phyloP scores from a whole-genome alignment of 2,329 filamentous ascomycete genomes.

The Diaporthe ampelina region DNA sequence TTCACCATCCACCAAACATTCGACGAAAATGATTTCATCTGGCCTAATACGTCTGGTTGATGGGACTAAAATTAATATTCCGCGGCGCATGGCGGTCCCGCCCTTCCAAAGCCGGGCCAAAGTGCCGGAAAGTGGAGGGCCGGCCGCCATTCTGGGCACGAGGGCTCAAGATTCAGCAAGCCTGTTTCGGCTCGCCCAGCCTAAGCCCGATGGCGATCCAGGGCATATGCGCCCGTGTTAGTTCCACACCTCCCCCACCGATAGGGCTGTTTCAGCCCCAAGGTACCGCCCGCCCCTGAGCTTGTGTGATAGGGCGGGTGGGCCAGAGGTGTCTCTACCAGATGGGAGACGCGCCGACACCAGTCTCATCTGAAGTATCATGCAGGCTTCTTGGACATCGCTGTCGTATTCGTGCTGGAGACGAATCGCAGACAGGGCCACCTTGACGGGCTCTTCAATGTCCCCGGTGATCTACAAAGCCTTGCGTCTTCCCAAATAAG shows the following conservation, averaged over 20 bases:
- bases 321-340: not conserved
- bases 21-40: constrained; percentile 3
- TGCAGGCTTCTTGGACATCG: constrained; percentile 1
- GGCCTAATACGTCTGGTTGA: not conserved
- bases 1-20: not conserved
- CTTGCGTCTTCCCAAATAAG: constrained; percentile 6
- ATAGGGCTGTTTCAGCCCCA: constrained; percentile 30
- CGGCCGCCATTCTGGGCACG: not conserved
- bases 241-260: constrained; percentile 21
- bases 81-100: not conserved
- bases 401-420: constrained; percentile 1
- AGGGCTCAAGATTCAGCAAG: constrained; percentile 2
- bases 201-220: constrained; percentile 1
- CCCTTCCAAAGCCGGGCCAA: not conserved
- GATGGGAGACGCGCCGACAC: constrained; percentile 22
- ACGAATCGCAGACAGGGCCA: constrained; percentile 16
- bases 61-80: not conserved
- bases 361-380: constrained; percentile 29
- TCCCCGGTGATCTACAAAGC: not conserved
- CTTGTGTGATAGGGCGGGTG: constrained; percentile 11
- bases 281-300: constrained; percentile 5
- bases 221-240: constrained; percentile 5
- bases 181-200: constrained; percentile 16
- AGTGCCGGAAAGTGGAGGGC: constrained; percentile 23
- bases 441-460: not conserved